These are phyloP conservation scores for Phaeolepiota aurea DNA, from an alignment of 768 basidiomycete species.

Conservation along the genomic window DNA sequence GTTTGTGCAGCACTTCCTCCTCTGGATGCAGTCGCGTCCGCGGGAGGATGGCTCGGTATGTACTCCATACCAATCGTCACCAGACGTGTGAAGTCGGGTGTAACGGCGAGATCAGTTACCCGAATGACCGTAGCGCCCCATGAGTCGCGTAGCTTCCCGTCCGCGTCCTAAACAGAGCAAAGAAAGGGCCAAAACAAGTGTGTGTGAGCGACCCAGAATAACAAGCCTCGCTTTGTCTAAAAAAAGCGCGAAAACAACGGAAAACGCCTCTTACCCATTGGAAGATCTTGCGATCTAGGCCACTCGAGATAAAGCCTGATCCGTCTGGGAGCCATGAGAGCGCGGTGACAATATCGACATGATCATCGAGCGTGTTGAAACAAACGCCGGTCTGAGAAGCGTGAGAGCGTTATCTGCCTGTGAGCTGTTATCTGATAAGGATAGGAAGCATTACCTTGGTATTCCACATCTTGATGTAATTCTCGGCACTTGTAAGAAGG, in stretches of 20 bases:
- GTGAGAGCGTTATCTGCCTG: conserved; percentile 7
- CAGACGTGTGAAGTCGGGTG: conserved; percentile 76
- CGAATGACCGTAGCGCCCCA: conserved; percentile 72
- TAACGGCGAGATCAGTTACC: conserved; percentile 78
- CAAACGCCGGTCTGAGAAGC: conserved; percentile 60
- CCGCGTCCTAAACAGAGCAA: conserved; percentile 48
- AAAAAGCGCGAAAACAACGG: conserved; percentile 7
- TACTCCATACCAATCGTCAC: conserved; percentile 74
- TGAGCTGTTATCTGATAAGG: conserved; percentile 1
- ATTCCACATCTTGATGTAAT: conserved; percentile 84
- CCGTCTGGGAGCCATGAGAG: conserved; percentile 86
- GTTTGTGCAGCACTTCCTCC: conserved; percentile 14
- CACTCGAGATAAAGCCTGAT: conserved; percentile 83
- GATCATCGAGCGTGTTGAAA: conserved; percentile 56
- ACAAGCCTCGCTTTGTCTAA: conserved; percentile 4
- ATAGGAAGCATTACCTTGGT: conserved; percentile 55
- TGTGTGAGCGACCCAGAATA: conserved; percentile 1
- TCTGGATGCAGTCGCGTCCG: conserved; percentile 13
- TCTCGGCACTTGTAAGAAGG: conserved; percentile 78
- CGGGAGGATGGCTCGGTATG: conserved; percentile 11
- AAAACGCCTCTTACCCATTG: conserved; percentile 58
- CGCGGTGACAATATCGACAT: conserved; percentile 78
- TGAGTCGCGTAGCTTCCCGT: conserved; percentile 62
- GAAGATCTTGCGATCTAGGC: conserved; percentile 75
- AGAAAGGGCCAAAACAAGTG: conserved; percentile 4